Base-by-base conservation (phyloP, 805 yeast species). In the Pichia exigua region DNA sequence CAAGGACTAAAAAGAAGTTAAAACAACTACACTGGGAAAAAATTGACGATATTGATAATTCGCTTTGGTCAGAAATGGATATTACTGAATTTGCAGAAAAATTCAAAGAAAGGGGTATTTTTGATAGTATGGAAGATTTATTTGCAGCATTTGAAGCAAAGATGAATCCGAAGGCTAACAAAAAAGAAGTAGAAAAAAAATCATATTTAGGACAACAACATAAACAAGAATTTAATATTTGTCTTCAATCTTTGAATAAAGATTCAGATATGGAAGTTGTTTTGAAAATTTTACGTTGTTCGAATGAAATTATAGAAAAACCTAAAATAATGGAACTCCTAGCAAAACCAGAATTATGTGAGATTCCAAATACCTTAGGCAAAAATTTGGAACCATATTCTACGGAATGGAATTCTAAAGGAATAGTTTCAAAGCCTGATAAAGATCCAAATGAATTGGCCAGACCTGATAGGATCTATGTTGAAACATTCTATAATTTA, bases 1-100 rank as follows among this genome's bases (percentile, higher is more conserved):
- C 86, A 27, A 73, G 88, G 55, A 91, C 95, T 3, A 82, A 79
- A 61, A 75, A 80, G 53, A 87, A 85, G 64, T 76, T 94, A 57
- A 94, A 95, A 65, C 99, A 92, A 65, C 77, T 94, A 73, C 99
- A 94, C 65, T 95, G 98, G 98, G 97, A 92, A 59, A 88, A 87
- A 62, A 75, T 95, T 40, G 96, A 92, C 35, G 77, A 82, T 53
- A 85, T 94, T 21, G 86, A 83, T 48, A 79, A 83, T 44, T 91
- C 98, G 0, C 85, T 94, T 54, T 92, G 99, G 98, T 77, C 81
- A 20, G 76, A 78, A 27, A 74, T 81, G 32, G 79, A 83, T 41
- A 81, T 84, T 22, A 77, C 75, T 2, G 74, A 73, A 21, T 69
- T 81, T 42, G 79, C 85, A 2, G 85, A 81, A 54, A 81, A 81